These are phyloP conservation scores for Mimosa pudica DNA, from an alignment of 306 rosid genomes.

Conservation along the genomic window DNA sequence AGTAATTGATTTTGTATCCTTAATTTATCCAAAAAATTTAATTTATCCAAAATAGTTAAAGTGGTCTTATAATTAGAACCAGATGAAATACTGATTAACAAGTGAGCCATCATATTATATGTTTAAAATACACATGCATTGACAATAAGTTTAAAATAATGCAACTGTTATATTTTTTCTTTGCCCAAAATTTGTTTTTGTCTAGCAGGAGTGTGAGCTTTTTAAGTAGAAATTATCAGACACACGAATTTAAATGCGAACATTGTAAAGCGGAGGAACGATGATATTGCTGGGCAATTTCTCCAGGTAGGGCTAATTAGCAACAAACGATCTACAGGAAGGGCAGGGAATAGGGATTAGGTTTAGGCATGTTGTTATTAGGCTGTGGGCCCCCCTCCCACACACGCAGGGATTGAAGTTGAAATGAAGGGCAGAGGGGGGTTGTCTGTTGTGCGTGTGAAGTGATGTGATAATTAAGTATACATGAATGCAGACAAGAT, in stretches of 20 bases:
- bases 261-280: not conserved
- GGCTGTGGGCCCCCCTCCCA: not conserved
- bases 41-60: no score
- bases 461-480: not conserved
- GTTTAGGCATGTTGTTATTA: not conserved
- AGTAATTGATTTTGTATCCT: no score
- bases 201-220: not conserved
- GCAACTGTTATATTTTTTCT: not conserved
- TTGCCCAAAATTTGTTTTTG: no score
- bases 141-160: not conserved
- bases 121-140: not conserved
- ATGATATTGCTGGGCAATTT: not conserved
- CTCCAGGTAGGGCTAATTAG: not conserved
- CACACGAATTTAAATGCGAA: not conserved
- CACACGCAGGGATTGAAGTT: not conserved
- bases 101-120: not conserved
- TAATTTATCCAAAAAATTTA: no score
- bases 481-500: not conserved
- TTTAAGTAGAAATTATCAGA: not conserved
- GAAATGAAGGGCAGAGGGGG: not conserved
- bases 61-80: no score
- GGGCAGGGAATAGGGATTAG: not conserved
- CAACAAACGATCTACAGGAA: not conserved
- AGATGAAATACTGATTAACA: no score
- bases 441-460: not conserved